Evolutionary conservation across 106 monocot species (phyloP).

Genomic region (Dendrobium officinale): DNA sequence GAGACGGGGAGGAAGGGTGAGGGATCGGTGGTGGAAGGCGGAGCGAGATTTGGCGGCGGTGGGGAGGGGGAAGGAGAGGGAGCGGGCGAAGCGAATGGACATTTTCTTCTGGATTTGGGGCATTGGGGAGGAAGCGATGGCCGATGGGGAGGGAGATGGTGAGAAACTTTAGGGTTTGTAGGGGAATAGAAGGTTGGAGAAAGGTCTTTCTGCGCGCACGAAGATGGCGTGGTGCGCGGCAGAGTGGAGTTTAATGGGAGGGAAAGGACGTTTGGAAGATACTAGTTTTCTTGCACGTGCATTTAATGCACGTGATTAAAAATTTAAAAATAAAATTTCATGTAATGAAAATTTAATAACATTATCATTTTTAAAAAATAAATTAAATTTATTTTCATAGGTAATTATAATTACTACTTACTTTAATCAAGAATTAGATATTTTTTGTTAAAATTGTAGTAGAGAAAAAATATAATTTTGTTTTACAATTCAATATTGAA

Average conservation of each 20-base stretch:
- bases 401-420: too few species aligned
- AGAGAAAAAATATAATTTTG: too few species aligned
- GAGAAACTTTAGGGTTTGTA: background rate
- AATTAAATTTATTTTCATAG: too few species aligned
- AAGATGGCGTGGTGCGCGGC: background rate
- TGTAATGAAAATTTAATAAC: too few species aligned
- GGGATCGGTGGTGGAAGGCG: constrained; percentile 20
- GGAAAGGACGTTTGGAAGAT: background rate
- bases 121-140: background rate
- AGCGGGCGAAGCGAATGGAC: constrained; percentile 6
- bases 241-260: background rate
- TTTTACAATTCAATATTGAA: too few species aligned
- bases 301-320: too few species aligned
- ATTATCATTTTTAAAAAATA: too few species aligned
- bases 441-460: too few species aligned
- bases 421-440: too few species aligned
- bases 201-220: background rate
- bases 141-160: background rate
- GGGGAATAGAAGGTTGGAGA: background rate
- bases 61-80: constrained; percentile 17
- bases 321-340: too few species aligned
- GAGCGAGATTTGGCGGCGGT: background rate
- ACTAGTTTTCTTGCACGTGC: too few species aligned
- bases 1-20: constrained; percentile 66
- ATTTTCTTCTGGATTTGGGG: constrained; percentile 2